Evolutionary conservation across 202 grass and related monocot genomes (phyloP), one percentile per base, ranked within the genome.

Genomic region (Zoysia matrella): DNA sequence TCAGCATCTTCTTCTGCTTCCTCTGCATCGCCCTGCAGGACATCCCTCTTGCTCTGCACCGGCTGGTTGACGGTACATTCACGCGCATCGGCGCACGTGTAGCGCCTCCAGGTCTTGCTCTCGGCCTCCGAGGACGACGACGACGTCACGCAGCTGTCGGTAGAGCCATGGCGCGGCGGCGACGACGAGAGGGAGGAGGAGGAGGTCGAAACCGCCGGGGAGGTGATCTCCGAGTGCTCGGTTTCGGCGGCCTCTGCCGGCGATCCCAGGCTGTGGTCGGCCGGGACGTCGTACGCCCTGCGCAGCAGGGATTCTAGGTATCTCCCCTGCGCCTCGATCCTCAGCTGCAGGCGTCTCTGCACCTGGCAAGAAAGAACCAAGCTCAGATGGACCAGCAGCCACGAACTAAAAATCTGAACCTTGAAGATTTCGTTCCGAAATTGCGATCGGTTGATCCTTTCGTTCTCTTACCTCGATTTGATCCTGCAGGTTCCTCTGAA

Each of bases 241-340:
- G 76, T 30, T 61, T 80, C 30, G 30, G 30, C 30, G 30, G 30
- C 30, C 30, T 36, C 30, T 36, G 30, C 77, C 75, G 64, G 47
- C 36, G 84, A 85, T 49, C 65, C 12, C 55, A 71, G 71, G 71
- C 12, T 55, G 62, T 82, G 82, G 63, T 75, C 86, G 13, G 84
- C 77, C n/a, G 94, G 88, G 64, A 82, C 82, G 44, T 91, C 86
- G 58, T 93, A 84, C 40, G 95, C 92, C 22, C 84, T 89, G 67
- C 53, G 91, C 30, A 97, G 69, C 71, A 97, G 89, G 14, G 92
- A 91, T 63, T 97, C 88, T 79, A 97, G 86, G 79, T 97, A 97
- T 86, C 88, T 91, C 45, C 90, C 92, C 76, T 97, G 95, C 41
- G 95, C 92, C 86, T 97, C 92, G 40, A 97, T 94, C 65, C 95